Evolutionary conservation across 2,329 filamentous ascomycete species (phyloP), one percentile per base, ranked within the genome.

Genomic region (Scleromitrula shiraiana): DNA sequence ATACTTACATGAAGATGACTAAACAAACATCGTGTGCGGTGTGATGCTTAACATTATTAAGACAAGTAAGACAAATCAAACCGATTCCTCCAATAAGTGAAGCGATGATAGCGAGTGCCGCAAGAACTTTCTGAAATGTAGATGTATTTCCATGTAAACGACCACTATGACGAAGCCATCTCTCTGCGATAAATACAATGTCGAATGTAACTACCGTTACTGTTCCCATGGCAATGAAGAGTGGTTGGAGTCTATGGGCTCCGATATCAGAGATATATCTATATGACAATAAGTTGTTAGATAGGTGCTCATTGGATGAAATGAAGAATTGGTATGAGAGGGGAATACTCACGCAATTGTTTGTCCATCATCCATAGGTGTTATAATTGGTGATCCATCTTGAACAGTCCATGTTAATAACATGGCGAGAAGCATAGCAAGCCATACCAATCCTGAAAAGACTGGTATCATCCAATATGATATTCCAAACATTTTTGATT

Each of bases 121-220:
- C 79, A 14, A 87, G 71, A 5, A 78, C 56, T 65, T 83, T 86
- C 61, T 89, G 80, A 51, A 66, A 68, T 7, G 60, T 54, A 5
- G 77, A 79, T 12, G 75, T 68, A 67, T 95, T 95, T 53, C 79
- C 83, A 3, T 83, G 78, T 20, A 97, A 75, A 9, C 86, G 81
- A 12, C 88, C 85, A 17, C 72, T 74, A 67, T 96, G 89, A 42
- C 90, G 82, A 39, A 96, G 74, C 79, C 83, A 93, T 54, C 89
- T 81, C 69, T 95, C 90, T 10, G 83, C 70, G 42, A 84, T 67
- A 63, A 97, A 93, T 19, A 83, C 79, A 9, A 87, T 67, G 67
- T 93, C 84, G 60, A 97, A 82, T 50, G 85, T 81, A 37, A 94
- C 72, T 22, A 87, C 84, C 5, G 84, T 88, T 36, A 87, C 67